These are phyloP conservation scores for Stachybotrys echinatus DNA, from an alignment of 2,329 filamentous ascomycete genomes.

Conservation along the genomic window DNA sequence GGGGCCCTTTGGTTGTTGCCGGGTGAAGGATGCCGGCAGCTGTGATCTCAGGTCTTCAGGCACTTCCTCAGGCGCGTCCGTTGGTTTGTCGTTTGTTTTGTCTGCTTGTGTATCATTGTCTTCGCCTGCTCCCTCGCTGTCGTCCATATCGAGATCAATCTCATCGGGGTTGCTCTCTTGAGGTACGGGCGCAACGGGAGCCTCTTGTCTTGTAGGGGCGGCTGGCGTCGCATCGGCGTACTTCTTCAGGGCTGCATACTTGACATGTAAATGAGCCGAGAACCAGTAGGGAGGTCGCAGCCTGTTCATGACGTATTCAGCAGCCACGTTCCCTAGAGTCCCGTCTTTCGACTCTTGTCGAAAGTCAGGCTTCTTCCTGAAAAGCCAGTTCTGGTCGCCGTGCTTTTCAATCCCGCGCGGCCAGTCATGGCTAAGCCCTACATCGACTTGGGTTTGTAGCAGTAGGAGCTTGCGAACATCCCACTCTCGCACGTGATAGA, in stretches of 20 bases:
- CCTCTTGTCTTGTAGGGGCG: conserved; percentile 6
- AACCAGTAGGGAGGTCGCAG: conserved; percentile 87
- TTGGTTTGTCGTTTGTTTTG: conserved; percentile 8
- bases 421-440: conserved; percentile 96
- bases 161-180: conserved; percentile 55
- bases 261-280: conserved; percentile 86
- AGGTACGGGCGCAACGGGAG: conserved; percentile 2
- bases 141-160: conserved; percentile 63
- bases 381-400: conserved; percentile 66
- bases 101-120: conserved; percentile 6
- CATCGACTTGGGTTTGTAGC: conserved; percentile 79
- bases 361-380: conserved; percentile 69
- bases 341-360: conserved; percentile 69
- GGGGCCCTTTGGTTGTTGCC: conserved; percentile 29
- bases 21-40: conserved; percentile 70
- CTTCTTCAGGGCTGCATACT: conserved; percentile 67
- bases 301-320: conserved; percentile 73
- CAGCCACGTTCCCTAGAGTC: conserved; percentile 73
- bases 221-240: conserved; percentile 33
- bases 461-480: conserved; percentile 88
- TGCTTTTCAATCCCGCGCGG: conserved; percentile 75
- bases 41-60: conserved; percentile 64
- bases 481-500: conserved; percentile 86
- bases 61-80: conserved; percentile 29
- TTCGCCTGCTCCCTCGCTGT: conserved; percentile 35